These are phyloP conservation scores for Cocos nucifera DNA, from an alignment of 176 grass and related monocot genomes.

Conservation along the genomic window DNA sequence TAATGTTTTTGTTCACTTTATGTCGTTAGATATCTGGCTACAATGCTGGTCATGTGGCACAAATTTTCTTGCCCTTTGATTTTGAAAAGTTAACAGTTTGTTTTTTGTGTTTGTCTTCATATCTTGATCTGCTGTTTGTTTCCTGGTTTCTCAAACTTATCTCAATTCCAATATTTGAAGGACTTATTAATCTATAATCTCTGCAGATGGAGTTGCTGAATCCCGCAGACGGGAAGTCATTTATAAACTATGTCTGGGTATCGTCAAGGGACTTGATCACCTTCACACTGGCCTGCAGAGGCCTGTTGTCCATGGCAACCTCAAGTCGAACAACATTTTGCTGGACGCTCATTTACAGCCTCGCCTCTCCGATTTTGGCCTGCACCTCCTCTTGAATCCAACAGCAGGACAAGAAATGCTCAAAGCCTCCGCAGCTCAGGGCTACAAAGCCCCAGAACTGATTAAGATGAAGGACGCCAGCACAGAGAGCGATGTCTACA, in stretches of 20 bases:
- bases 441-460: slow-evolving; percentile 82
- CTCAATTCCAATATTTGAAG: too few species aligned
- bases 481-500: slow-evolving; percentile 62
- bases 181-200: neutral
- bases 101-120: too few species aligned
- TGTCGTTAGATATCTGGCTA: too few species aligned
- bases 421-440: slow-evolving; percentile 47
- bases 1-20: too few species aligned
- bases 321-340: slow-evolving; percentile 85
- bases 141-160: too few species aligned
- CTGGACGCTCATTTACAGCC: slow-evolving; percentile 81
- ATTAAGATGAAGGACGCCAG: slow-evolving; percentile 68
- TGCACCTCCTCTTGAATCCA: slow-evolving; percentile 58
- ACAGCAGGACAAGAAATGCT: slow-evolving; percentile 63
- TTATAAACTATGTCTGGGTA: slow-evolving; percentile 66
- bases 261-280: slow-evolving; percentile 77
- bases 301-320: slow-evolving; percentile 74
- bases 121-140: too few species aligned
- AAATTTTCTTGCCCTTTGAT: too few species aligned
- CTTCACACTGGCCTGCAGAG: slow-evolving; percentile 65
- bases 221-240: slow-evolving; percentile 76
- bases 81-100: too few species aligned
- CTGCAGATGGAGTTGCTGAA: slow-evolving; percentile 73
- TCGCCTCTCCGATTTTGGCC: slow-evolving; percentile 67
- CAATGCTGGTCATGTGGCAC: too few species aligned